phyloP scores from a whole-genome alignment of 257 asterid species.

The Solanum paucissectum region DNA sequence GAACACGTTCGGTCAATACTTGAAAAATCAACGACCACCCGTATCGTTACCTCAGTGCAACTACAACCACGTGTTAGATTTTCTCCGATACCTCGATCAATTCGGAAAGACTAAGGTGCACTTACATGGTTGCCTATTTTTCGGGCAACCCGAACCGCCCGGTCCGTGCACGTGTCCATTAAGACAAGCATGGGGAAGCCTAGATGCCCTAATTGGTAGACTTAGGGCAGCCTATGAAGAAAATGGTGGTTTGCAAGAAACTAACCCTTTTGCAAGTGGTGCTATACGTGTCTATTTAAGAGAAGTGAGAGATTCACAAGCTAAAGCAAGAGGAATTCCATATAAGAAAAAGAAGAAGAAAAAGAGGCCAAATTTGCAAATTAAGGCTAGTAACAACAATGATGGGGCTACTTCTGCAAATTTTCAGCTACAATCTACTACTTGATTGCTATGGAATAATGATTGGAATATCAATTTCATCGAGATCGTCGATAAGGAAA shows the following conservation, averaged over 20 bases:
- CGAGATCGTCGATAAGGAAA: not conserved
- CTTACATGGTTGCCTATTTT: not conserved
- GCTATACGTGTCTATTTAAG: slow-evolving; percentile 2
- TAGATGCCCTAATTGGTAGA: slow-evolving; percentile 3
- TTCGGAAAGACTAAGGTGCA: slow-evolving; percentile 5
- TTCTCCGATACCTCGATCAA: not conserved
- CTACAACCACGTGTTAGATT: not conserved
- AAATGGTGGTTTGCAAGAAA: slow-evolving; percentile 1
- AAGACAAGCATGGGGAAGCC: slow-evolving; percentile 8
- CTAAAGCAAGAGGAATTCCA: slow-evolving; percentile 1
- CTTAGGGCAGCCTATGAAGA: slow-evolving; percentile 7
- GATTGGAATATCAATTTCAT: not conserved
- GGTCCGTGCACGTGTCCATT: slow-evolving; percentile 3
- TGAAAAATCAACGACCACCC: not conserved
- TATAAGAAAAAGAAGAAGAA: not conserved
- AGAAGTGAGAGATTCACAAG: slow-evolving; percentile 1
- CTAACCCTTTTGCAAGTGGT: slow-evolving; percentile 5
- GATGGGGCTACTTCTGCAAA: not conserved
- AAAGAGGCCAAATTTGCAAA: not conserved
- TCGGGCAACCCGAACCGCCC: not conserved
- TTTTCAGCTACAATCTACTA: not conserved
- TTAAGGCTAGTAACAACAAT: not conserved
- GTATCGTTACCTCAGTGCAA: not conserved
- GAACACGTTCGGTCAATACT: slow-evolving; percentile 1
- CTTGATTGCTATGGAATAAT: not conserved